A percentile compares a stretch with the other conserved stretches of the same genome.
Conservation (phyloP, 2,329 filamentous ascomycete genomes). For the Ophiostoma populinum region DNA sequence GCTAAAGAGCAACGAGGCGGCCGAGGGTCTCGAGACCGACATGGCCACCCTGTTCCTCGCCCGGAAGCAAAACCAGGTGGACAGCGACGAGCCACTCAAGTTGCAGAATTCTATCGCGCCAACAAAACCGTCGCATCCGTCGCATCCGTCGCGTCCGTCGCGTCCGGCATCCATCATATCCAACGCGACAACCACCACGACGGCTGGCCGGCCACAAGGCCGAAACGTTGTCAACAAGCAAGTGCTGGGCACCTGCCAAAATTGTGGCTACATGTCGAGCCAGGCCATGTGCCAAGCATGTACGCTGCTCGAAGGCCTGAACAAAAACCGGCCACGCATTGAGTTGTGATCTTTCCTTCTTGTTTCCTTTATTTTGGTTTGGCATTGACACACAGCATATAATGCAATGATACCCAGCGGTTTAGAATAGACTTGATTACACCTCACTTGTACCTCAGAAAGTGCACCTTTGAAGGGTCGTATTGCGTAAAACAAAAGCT, state of each 20-base stretch:
- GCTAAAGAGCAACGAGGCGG: conserved; percentile 45
- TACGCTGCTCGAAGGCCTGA: conserved; percentile 71
- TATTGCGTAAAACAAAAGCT: background rate
- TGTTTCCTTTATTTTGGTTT: background rate
- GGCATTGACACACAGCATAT: conserved; percentile 1
- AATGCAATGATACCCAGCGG: conserved; percentile 5
- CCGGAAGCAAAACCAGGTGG: conserved; percentile 15
- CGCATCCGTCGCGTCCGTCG: too few relatives aligned
- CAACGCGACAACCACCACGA: background rate
- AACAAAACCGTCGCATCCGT: conserved; percentile 8
- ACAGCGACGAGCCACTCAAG: conserved; percentile 8
- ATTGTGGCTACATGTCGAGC: conserved; percentile 90
- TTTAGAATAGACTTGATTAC: too few relatives aligned
- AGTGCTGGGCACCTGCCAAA: conserved; percentile 65
- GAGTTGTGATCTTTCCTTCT: conserved; percentile 25
- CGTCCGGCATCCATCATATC: background rate
- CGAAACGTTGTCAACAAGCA: conserved; percentile 34
- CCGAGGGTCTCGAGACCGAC: conserved; percentile 47
- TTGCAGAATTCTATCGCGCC: conserved; percentile 14
- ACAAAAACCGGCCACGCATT: conserved; percentile 54
- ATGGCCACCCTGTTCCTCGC: conserved; percentile 31
- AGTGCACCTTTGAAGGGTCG: too few relatives aligned
- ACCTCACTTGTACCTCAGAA: too few relatives aligned
- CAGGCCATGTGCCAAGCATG: conserved; percentile 91
- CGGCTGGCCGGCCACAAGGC: conserved; percentile 4